Conservation (phyloP, 805 yeast species). For the Wickerhamomyces hampshirensis region DNA sequence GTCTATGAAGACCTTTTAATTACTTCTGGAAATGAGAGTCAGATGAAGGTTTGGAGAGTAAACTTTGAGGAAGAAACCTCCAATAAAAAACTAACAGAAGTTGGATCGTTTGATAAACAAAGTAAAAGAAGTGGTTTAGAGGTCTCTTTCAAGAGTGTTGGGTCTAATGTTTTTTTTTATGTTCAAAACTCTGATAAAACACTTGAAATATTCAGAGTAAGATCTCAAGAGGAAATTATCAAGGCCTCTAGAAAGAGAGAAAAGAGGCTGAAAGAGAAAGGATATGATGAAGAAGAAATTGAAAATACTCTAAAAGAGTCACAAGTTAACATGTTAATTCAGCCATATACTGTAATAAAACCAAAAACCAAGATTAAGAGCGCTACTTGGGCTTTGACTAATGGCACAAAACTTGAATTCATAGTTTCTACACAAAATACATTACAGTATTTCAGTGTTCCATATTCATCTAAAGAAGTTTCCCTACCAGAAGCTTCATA, state of each 20-base stretch:
- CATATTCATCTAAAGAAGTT: conserved; percentile 53
- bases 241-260: conserved; percentile 75
- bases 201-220: conserved; percentile 71
- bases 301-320: conserved; percentile 42
- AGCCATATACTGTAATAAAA: conserved; percentile 66
- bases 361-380: conserved; percentile 59
- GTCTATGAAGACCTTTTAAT: conserved; percentile 40
- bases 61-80: conserved; percentile 40
- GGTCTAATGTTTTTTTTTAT: conserved; percentile 45
- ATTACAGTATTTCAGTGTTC: conserved; percentile 62
- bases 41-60: conserved; percentile 79
- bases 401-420: conserved; percentile 50
- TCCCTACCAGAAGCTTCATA: conserved; percentile 43
- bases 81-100: conserved; percentile 49
- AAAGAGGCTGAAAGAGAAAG: conserved; percentile 72
- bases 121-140: conserved; percentile 68
- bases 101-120: conserved; percentile 69
- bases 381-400: conserved; percentile 55
- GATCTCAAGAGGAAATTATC: conserved; percentile 70
- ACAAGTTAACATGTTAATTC: conserved; percentile 51
- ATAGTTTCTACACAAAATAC: conserved; percentile 68
- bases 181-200: conserved; percentile 79
- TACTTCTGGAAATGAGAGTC: conserved; percentile 78
- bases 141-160: conserved; percentile 43
- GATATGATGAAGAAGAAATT: conserved; percentile 56